Evolutionary conservation across 768 basidiomycete species (phyloP).

Genomic region (Pulveroboletus sp.): DNA sequence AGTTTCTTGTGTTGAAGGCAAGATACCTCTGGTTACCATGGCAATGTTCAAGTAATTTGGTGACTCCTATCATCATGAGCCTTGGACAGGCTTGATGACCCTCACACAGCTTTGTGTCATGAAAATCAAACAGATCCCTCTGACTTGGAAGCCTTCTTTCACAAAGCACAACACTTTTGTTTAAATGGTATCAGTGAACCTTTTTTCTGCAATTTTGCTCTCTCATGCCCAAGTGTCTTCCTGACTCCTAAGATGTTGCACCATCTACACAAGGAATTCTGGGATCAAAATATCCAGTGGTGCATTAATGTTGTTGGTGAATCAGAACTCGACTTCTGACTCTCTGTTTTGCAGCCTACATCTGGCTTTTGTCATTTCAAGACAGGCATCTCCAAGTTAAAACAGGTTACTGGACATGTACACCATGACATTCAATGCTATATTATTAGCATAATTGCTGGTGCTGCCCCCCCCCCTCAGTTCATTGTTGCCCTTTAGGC

Average conservation of each 20-base stretch:
- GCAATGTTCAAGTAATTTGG: neutral
- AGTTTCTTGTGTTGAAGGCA: neutral
- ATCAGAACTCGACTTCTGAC: neutral
- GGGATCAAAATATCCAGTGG: neutral
- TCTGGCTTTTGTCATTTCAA: neutral
- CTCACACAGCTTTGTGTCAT: neutral
- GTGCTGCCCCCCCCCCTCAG: neutral
- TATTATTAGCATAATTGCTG: neutral
- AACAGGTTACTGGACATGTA: neutral
- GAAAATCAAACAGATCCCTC: neutral
- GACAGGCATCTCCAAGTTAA: neutral
- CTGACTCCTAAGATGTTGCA: neutral
- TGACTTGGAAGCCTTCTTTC: neutral
- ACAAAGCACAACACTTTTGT: neutral
- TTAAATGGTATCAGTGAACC: neutral
- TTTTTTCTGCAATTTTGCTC: neutral
- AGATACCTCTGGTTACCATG: neutral
- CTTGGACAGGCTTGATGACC: neutral
- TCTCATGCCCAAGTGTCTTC: neutral
- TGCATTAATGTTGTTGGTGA: neutral
- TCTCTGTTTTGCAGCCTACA: neutral
- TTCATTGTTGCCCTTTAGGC: neutral
- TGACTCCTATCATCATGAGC: neutral
- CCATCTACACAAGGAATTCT: neutral
- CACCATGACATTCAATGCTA: neutral